Conservation (phyloP, 2,329 filamentous ascomycete species). For the Stachybotrys echinatus region DNA sequence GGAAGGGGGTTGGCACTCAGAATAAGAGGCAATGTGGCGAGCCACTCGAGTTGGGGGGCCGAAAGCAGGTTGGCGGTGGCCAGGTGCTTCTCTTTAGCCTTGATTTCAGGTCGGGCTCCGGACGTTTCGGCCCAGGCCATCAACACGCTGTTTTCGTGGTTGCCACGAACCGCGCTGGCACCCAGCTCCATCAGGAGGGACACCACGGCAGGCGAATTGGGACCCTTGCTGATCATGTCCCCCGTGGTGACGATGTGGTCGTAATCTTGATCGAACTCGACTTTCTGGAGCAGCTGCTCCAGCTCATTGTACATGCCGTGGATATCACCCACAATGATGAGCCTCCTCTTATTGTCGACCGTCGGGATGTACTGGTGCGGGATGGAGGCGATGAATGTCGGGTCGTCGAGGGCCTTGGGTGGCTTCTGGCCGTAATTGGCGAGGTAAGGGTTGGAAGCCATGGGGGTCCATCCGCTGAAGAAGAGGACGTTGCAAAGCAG, state of each 20-base stretch:
- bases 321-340: conserved; percentile 86
- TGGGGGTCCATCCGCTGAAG: conserved; percentile 23
- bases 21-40: conserved; percentile 71
- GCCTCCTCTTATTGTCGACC: conserved; percentile 41
- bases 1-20: conserved; percentile 62
- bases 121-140: conserved; percentile 44
- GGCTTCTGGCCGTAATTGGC: neutral
- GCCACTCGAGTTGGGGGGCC: conserved; percentile 60
- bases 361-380: conserved; percentile 25
- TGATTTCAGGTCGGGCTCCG: conserved; percentile 19
- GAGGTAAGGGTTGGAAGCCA: conserved; percentile 1
- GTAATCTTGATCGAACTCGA: conserved; percentile 47
- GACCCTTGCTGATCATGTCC: conserved; percentile 81
- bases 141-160: conserved; percentile 87
- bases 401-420: conserved; percentile 19
- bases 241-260: conserved; percentile 76
- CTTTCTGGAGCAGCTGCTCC: conserved; percentile 59
- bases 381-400: conserved; percentile 23
- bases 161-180: conserved; percentile 82
- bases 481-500: conserved; percentile 26
- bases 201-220: conserved; percentile 74
- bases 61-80: conserved; percentile 50
- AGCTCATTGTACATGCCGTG: conserved; percentile 77
- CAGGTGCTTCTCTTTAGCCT: conserved; percentile 31
- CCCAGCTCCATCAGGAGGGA: conserved; percentile 66